A percentile compares a stretch with the other conserved stretches of the same genome.
These are phyloP conservation scores for Pugionium dolabratum DNA, from an alignment of 345 rosid genomes.

Conservation along the genomic window DNA sequence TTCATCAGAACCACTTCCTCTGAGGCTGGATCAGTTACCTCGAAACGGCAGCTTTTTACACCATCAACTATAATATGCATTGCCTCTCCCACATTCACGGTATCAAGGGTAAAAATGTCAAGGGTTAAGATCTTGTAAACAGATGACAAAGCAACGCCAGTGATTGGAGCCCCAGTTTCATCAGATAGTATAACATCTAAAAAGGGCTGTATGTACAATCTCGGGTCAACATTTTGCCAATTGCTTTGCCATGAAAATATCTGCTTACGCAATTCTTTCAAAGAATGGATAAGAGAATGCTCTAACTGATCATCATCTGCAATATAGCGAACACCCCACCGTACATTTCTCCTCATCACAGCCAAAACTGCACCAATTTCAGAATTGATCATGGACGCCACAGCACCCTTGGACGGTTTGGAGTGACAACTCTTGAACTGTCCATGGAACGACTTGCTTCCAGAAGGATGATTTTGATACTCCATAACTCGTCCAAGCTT, in stretches of 20 bases:
- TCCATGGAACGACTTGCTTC: slow-evolving; percentile 40
- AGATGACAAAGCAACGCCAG: slow-evolving; percentile 77
- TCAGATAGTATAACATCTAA: slow-evolving; percentile 70
- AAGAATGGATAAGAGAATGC: slow-evolving; percentile 69
- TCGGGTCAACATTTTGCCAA: slow-evolving; percentile 58
- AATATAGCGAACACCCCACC: slow-evolving; percentile 66
- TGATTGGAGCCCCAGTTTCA: slow-evolving; percentile 81
- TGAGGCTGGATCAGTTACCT: slow-evolving; percentile 72
- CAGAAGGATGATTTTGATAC: slow-evolving; percentile 45
- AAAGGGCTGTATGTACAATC: slow-evolving; percentile 64
- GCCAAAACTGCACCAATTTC: slow-evolving; percentile 76
- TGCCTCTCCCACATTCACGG: slow-evolving; percentile 60
- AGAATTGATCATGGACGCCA: slow-evolving; percentile 66
- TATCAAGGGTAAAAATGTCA: slow-evolving; percentile 57
- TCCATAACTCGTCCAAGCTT: slow-evolving; percentile 48
- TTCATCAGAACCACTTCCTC: slow-evolving; percentile 82
- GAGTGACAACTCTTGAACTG: slow-evolving; percentile 36
- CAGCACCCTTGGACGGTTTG: slow-evolving; percentile 49
- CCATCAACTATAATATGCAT: slow-evolving; percentile 71
- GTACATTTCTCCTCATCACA: slow-evolving; percentile 77
- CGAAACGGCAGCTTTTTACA: slow-evolving; percentile 69
- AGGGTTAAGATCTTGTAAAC: slow-evolving; percentile 72
- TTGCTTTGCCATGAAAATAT: slow-evolving; percentile 60
- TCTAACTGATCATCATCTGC: slow-evolving; percentile 68
- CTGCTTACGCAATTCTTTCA: slow-evolving; percentile 64